Base-by-base conservation (phyloP, 2,329 filamentous ascomycete genomes). In the Ramularia collo-cygni region DNA sequence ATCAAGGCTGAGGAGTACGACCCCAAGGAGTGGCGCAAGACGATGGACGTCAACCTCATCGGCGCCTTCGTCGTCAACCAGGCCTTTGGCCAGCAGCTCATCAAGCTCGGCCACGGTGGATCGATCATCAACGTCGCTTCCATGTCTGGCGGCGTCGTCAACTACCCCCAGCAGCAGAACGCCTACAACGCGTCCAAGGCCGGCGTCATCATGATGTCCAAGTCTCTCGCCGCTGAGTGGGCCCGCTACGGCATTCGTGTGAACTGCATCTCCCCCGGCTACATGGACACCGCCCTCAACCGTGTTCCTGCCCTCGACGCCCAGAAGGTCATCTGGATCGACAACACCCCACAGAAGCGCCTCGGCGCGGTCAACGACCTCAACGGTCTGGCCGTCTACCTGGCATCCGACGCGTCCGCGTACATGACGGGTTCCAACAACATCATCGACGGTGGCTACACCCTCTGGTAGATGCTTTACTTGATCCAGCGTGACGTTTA, bases 171-270 rank as follows among this genome's bases (percentile, higher is more conserved):
- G 67, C 81, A 87, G 68, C 84, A 89, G 68, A 79, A 73, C 33
- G 85, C 81, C 65, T 90, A 90, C 76, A 89, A 89, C 58, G 83
- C 83, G 19, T 85, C 81, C 65, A 89, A 89, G 75, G 83, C 85
- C 12, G 84, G 79, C 54, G 82, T 88, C 27, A 76, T 86, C 51
- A 81, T 85, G 66, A 75, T 89, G 38, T 82, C 78, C 64, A 86
- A 85, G 70, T 87, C 83, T 3, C 76, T 92, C 16, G 85, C 83
- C 30, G 83, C 84, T 40, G 85, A 92, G 67, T 90, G 85, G 85
- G 83, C 85, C 56, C 83, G 85, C 66, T 75, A 86, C 65, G 73
- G 75, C 54, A 87, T 90, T 59, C 81, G 85, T 27, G 84, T 89
- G 57, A 92, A 92, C 74, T 82, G 78, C 64, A 87, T 90, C 65